Conservation (phyloP, 371 early-diverging fungal genomes). For the Parasitella parasitica region DNA sequence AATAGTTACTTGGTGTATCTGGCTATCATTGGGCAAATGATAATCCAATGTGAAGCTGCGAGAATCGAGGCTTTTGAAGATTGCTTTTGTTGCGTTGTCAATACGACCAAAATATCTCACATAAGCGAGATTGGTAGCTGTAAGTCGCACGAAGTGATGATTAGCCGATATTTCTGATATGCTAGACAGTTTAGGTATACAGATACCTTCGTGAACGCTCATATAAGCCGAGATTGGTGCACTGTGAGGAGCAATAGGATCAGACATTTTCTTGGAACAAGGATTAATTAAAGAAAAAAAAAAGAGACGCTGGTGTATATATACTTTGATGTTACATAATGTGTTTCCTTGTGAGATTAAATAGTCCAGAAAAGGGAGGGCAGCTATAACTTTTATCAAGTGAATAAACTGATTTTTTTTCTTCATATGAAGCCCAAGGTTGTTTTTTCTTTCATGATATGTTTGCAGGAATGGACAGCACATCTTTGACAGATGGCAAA, state of each 20-base stretch:
- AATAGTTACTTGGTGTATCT: constrained; percentile 23
- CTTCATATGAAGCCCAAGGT: too few relatives aligned
- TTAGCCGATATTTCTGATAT: neutral
- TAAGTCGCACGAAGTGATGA: too few relatives aligned
- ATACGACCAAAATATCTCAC: constrained; percentile 38
- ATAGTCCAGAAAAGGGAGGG: too few relatives aligned
- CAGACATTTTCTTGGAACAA: constrained; percentile 17
- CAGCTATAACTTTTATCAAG: too few relatives aligned
- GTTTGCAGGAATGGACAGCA: too few relatives aligned
- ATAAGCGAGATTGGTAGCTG: constrained; percentile 48
- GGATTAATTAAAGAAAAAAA: constrained; percentile 1
- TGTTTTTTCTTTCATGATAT: too few relatives aligned
- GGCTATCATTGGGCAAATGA: constrained; percentile 13
- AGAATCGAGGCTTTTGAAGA: constrained; percentile 38
- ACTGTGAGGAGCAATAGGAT: constrained; percentile 47
- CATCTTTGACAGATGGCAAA: too few relatives aligned
- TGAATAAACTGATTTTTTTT: too few relatives aligned
- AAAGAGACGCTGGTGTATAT: too few relatives aligned
- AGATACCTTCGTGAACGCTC: constrained; percentile 43
- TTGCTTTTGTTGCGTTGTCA: constrained; percentile 39
- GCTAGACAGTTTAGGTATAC: neutral
- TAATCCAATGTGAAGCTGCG: constrained; percentile 33
- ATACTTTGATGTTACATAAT: too few relatives aligned
- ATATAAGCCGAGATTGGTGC: constrained; percentile 48
- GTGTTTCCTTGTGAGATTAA: too few relatives aligned